Percentiles rank a stretch among this genome's conserved stretches.
These are phyloP conservation scores for Pseudopithomyces chartarum DNA, from an alignment of 2,329 filamentous ascomycete species.

Conservation along the genomic window DNA sequence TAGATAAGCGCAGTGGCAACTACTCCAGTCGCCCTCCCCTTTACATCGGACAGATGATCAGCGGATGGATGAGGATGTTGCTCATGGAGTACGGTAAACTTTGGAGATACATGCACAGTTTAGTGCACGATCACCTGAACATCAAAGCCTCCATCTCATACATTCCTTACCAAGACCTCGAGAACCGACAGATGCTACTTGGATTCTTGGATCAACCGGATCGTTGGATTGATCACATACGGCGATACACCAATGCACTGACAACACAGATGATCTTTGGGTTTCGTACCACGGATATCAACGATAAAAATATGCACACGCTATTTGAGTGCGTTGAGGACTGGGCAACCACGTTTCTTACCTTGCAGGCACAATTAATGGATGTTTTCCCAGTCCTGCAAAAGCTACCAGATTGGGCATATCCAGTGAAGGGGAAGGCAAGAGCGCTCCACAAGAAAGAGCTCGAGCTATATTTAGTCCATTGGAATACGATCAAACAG, in stretches of 20 bases:
- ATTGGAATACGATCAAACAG: slow-evolving; percentile 29
- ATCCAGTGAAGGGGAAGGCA: slow-evolving; percentile 47
- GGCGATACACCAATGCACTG: slow-evolving; percentile 56
- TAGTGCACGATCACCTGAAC: slow-evolving; percentile 22
- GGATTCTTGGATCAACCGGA: slow-evolving; percentile 54
- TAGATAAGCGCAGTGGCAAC: slow-evolving; percentile 55
- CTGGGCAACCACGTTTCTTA: slow-evolving; percentile 50
- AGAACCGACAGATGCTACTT: slow-evolving; percentile 59
- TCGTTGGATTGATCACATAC: slow-evolving; percentile 51
- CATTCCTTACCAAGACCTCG: slow-evolving; percentile 59
- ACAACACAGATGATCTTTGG: slow-evolving; percentile 58
- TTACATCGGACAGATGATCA: slow-evolving; percentile 45
- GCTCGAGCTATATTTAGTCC: slow-evolving; percentile 33
- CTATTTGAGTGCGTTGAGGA: slow-evolving; percentile 43
- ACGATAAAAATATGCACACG: slow-evolving; percentile 18
- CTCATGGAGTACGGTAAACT: slow-evolving; percentile 22
- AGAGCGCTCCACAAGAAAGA: slow-evolving; percentile 52
- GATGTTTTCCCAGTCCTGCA: slow-evolving; percentile 55
- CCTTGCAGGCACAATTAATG: slow-evolving; percentile 50
- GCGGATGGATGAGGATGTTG: slow-evolving; percentile 20
- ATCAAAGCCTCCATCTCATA: slow-evolving; percentile 19
- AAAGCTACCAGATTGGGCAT: slow-evolving; percentile 35
- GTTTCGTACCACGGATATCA: slow-evolving; percentile 28
- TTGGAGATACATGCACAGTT: slow-evolving; percentile 22
- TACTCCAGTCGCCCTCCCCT: slow-evolving; percentile 54